Percentiles rank a stretch among this genome's conserved stretches.
phyloP scores from a whole-genome alignment of 2,329 filamentous ascomycete genomes.

The Pseudopyrenochaeta lycopersici region DNA sequence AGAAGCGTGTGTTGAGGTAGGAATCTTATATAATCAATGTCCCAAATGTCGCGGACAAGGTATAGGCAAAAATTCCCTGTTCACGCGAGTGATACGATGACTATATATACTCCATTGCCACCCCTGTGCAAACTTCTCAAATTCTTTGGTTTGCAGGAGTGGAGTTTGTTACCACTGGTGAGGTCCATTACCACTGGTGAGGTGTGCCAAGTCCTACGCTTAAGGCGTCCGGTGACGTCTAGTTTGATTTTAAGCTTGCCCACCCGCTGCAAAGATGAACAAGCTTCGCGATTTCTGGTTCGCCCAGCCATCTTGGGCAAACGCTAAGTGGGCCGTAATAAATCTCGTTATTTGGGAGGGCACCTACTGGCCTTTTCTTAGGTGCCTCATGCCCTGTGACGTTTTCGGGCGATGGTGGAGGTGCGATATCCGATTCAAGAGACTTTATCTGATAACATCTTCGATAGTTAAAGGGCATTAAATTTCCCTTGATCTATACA shows the following conservation, averaged over 20 bases:
- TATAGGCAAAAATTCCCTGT: too few species aligned
- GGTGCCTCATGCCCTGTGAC: background rate
- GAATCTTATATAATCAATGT: background rate
- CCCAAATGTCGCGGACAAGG: too few species aligned
- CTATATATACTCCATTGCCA: too few species aligned
- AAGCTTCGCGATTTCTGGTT: slow-evolving; percentile 12
- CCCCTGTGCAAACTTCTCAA: too few species aligned
- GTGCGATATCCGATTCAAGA: too few species aligned
- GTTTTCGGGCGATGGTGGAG: background rate
- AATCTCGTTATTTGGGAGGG: background rate
- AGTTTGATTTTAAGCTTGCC: slow-evolving; percentile 7
- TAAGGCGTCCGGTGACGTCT: slow-evolving; percentile 24
- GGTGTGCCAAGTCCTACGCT: slow-evolving; percentile 8
- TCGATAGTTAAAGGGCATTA: too few species aligned
- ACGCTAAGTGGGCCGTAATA: background rate
- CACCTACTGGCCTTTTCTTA: background rate
- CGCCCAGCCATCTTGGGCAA: slow-evolving; percentile 2
- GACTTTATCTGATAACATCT: too few species aligned
- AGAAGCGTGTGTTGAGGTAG: slow-evolving; percentile 14
- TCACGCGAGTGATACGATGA: too few species aligned
- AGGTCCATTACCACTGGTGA: too few species aligned
- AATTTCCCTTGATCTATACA: too few species aligned
- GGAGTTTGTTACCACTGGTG: too few species aligned
- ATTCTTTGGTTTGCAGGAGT: background rate
- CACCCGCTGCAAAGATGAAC: slow-evolving; percentile 22